Conservation (phyloP, 2,329 filamentous ascomycete genomes). For the Tolypocladium inflatum region DNA sequence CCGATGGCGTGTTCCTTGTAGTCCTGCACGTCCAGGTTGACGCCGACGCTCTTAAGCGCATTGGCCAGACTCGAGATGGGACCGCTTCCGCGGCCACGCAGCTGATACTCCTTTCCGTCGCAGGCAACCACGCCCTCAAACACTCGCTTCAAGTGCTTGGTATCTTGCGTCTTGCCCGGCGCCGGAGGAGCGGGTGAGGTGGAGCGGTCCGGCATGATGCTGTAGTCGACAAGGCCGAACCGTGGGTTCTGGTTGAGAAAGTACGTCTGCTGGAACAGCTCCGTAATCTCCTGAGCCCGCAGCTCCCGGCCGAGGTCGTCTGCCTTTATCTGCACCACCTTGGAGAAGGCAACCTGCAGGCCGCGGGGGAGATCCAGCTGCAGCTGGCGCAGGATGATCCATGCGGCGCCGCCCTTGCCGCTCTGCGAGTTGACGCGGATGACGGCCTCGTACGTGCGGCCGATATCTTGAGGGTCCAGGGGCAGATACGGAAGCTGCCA, state of each 20-base stretch:
- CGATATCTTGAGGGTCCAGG: slow-evolving; percentile 86
- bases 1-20: slow-evolving; percentile 97
- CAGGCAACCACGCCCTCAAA: slow-evolving; percentile 81
- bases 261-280: slow-evolving; percentile 83
- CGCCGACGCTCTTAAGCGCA: slow-evolving; percentile 67
- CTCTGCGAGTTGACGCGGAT: slow-evolving; percentile 96
- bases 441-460: slow-evolving; percentile 93
- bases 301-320: slow-evolving; percentile 79
- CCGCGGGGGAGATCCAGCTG: slow-evolving; percentile 88
- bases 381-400: slow-evolving; percentile 83
- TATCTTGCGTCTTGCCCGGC: slow-evolving; percentile 64
- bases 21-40: slow-evolving; percentile 83
- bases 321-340: slow-evolving; percentile 72
- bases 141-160: slow-evolving; percentile 65
- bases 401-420: slow-evolving; percentile 89
- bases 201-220: slow-evolving; percentile 76
- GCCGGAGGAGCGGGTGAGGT: slow-evolving; percentile 59
- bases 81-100: slow-evolving; percentile 77
- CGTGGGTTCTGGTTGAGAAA: slow-evolving; percentile 74
- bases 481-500: slow-evolving; percentile 92
- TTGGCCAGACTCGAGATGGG: slow-evolving; percentile 83
- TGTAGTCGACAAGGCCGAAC: slow-evolving; percentile 85
- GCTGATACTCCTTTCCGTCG: slow-evolving; percentile 68
- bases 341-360: slow-evolving; percentile 84
- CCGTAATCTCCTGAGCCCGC: slow-evolving; percentile 70